Conservation (phyloP, 768 basidiomycete species). For the Tylopilus balloui region DNA sequence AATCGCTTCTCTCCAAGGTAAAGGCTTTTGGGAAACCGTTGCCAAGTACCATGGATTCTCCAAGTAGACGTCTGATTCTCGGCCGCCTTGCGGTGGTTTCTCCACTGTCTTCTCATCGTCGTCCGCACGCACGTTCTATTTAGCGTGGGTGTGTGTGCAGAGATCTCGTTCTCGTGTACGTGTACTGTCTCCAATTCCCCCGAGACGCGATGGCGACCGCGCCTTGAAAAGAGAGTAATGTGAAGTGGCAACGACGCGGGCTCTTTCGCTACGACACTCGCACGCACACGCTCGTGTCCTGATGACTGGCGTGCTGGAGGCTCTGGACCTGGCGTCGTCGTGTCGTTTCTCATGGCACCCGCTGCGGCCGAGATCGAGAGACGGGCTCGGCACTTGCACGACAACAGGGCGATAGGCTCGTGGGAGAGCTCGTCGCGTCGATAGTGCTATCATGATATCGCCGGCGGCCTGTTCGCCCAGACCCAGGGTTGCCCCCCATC, state of each 20-base stretch:
- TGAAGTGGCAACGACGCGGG: too few relatives aligned
- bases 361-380: too few relatives aligned
- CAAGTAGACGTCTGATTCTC: slow-evolving; percentile 11
- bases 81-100: not conserved
- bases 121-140: not conserved
- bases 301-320: too few relatives aligned
- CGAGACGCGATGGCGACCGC: not conserved
- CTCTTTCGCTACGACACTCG: not conserved
- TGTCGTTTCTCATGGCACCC: too few relatives aligned
- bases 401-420: too few relatives aligned
- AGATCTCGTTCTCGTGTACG: not conserved
- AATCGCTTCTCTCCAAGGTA: slow-evolving; percentile 55
- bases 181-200: not conserved
- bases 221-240: not conserved
- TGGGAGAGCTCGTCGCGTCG: too few relatives aligned
- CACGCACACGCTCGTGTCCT: not conserved
- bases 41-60: slow-evolving; percentile 30
- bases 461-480: too few relatives aligned
- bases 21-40: slow-evolving; percentile 48
- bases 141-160: not conserved
- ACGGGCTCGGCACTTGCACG: too few relatives aligned
- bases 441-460: too few relatives aligned
- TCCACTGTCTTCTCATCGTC: not conserved
- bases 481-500: too few relatives aligned
- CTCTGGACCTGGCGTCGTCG: too few relatives aligned